These are phyloP conservation scores for Trichophyton mentagrophytes DNA, from an alignment of 2,329 filamentous ascomycete species.

Conservation along the genomic window DNA sequence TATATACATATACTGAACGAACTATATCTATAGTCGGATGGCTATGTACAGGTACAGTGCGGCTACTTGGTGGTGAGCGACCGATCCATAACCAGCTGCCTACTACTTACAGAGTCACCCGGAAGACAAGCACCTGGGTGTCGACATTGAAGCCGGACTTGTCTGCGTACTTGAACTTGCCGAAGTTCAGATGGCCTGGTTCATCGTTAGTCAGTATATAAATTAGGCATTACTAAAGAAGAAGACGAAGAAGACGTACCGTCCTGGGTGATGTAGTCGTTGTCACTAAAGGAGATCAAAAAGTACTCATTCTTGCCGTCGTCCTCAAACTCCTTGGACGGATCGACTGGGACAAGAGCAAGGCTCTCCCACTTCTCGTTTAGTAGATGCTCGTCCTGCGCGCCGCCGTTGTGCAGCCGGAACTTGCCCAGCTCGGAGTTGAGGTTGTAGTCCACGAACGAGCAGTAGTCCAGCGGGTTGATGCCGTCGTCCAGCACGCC, in stretches of 20 bases:
- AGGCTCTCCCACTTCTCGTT: constrained; percentile 71
- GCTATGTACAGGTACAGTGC: too few relatives aligned
- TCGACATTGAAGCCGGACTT: constrained; percentile 45
- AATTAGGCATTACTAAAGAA: not conserved
- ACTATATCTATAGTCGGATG: too few relatives aligned
- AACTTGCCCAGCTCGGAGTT: constrained; percentile 53
- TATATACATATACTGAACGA: too few relatives aligned
- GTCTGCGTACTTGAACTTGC: constrained; percentile 45
- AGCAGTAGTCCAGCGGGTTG: constrained; percentile 48
- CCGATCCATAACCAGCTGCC: not conserved
- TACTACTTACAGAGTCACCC: constrained; percentile 7
- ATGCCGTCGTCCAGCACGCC: constrained; percentile 45
- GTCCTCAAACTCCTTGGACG: constrained; percentile 10
- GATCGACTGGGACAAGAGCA: constrained; percentile 45
- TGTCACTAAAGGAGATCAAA: constrained; percentile 55
- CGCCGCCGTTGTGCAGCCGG: constrained; percentile 55
- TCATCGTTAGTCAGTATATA: constrained; percentile 8
- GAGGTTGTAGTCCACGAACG: constrained; percentile 56
- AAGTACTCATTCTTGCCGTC: constrained; percentile 48
- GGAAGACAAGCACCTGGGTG: constrained; percentile 51
- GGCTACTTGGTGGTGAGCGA: too few relatives aligned
- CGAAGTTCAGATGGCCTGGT: constrained; percentile 44
- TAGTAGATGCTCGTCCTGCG: constrained; percentile 44
- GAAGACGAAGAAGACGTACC: constrained; percentile 27
- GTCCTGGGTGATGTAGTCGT: constrained; percentile 64